phyloP scores from a whole-genome alignment of 2,329 filamentous ascomycete genomes.

The Microascus cirrosus region DNA sequence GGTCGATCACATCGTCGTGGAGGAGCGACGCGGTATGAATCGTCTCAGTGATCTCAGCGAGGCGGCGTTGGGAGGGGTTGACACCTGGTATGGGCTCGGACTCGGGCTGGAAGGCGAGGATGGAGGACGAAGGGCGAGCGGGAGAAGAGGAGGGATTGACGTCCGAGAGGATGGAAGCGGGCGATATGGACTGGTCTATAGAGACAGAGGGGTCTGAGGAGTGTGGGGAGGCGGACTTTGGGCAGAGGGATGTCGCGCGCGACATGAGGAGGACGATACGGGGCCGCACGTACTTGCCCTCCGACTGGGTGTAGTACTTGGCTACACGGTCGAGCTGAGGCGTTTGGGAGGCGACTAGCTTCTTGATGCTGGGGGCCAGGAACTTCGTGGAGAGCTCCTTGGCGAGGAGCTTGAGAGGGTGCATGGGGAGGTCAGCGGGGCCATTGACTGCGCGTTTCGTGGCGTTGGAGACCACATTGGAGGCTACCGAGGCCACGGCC shows the following conservation, averaged over 20 bases:
- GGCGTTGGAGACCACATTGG: slow-evolving; percentile 57
- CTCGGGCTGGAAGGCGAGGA: slow-evolving; percentile 26
- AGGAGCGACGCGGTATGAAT: slow-evolving; percentile 95
- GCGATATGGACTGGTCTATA: slow-evolving; percentile 45
- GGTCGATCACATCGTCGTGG: slow-evolving; percentile 97
- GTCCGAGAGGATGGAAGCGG: slow-evolving; percentile 56
- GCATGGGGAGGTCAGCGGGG: slow-evolving; percentile 30
- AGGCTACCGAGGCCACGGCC: slow-evolving; percentile 53
- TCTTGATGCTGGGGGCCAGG: slow-evolving; percentile 83
- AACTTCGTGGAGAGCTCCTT: slow-evolving; percentile 80
- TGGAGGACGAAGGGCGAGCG: slow-evolving; percentile 1
- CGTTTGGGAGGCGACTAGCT: slow-evolving; percentile 87
- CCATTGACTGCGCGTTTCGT: slow-evolving; percentile 31
- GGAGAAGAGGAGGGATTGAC: slow-evolving; percentile 56
- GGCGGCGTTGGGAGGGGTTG: slow-evolving; percentile 79
- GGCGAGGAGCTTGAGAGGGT: slow-evolving; percentile 80
- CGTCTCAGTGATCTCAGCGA: slow-evolving; percentile 94
- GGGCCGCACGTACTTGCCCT: slow-evolving; percentile 93
- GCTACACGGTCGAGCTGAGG: slow-evolving; percentile 88
- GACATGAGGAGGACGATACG: slow-evolving; percentile 95
- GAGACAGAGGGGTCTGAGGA: slow-evolving; percentile 25
- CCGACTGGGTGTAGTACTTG: slow-evolving; percentile 95
- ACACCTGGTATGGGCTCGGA: slow-evolving; percentile 49
- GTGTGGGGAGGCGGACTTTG: slow-evolving; percentile 31
- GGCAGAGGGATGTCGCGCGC: slow-evolving; percentile 71